A percentile compares a stretch with the other conserved stretches of the same genome.
Evolutionary conservation across 2,329 filamentous ascomycete genomes (phyloP).

Genomic region (Ophiostoma triangulosporum): DNA sequence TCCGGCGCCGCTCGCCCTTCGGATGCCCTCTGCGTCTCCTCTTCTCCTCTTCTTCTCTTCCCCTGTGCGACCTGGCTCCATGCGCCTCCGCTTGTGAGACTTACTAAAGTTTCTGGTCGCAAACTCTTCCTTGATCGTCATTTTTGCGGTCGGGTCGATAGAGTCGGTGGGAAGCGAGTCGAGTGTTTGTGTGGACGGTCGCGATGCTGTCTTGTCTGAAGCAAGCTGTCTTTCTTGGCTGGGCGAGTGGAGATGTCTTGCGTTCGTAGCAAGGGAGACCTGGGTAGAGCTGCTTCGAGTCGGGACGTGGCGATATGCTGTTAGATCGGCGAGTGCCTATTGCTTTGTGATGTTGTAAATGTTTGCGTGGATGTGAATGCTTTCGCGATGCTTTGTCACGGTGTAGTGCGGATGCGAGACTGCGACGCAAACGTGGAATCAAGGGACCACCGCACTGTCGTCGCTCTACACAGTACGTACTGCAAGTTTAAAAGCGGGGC

Average conservation of each 20-base stretch:
- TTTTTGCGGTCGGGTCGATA: slow-evolving; percentile 3
- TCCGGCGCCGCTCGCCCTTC: neutral
- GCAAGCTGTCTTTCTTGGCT: neutral
- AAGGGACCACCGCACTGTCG: neutral
- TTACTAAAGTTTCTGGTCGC: slow-evolving; percentile 61
- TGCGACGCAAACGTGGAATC: slow-evolving; percentile 1
- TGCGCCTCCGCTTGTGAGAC: too few species aligned
- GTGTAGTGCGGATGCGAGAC: neutral
- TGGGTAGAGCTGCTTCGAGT: neutral
- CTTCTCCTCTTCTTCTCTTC: too few species aligned
- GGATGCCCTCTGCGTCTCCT: too few species aligned
- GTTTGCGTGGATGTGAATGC: neutral
- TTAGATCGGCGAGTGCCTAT: too few species aligned
- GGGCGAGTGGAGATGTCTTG: neutral
- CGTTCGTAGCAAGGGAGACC: neutral
- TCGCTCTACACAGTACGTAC: too few species aligned
- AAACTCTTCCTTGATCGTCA: slow-evolving; percentile 56
- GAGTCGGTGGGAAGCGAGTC: neutral
- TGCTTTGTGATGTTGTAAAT: too few species aligned
- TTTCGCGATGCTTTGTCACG: neutral
- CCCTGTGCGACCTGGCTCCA: too few species aligned
- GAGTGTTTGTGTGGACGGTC: neutral
- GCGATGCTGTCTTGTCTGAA: neutral
- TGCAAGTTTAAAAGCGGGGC: neutral
- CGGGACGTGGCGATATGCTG: too few species aligned